A percentile compares a stretch with the other conserved stretches of the same genome.
These are phyloP conservation scores for Argentina anserina DNA, from an alignment of 306 rosid genomes.

Conservation along the genomic window DNA sequence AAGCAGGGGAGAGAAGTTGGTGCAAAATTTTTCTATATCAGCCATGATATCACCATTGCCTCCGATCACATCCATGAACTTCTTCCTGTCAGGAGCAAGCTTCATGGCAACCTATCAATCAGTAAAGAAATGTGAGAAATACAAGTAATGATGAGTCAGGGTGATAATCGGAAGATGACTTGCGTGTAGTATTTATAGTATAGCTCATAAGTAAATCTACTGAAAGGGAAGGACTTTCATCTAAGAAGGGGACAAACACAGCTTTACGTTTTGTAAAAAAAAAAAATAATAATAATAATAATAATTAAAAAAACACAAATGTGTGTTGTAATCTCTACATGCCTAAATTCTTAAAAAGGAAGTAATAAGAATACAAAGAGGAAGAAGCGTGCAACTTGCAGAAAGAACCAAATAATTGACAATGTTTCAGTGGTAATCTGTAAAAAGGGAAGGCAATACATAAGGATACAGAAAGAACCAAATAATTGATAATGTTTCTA, in stretches of 20 bases:
- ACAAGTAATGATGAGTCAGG: neutral
- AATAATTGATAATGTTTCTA: neutral
- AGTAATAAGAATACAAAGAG: neutral
- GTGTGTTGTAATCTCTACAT: too few species aligned
- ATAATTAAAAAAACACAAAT: too few species aligned
- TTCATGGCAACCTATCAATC: constrained; percentile 81
- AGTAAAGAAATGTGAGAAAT: too few species aligned
- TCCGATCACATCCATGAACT: constrained; percentile 87
- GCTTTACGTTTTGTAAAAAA: neutral
- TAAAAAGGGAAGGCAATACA: neutral
- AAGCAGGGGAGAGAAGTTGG: constrained; percentile 63
- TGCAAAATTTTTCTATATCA: constrained; percentile 73
- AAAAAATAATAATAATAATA: too few species aligned
- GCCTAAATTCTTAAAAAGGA: neutral
- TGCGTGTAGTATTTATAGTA: neutral
- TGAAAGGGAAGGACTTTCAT: neutral
- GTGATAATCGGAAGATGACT: neutral
- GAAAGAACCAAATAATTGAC: too few species aligned
- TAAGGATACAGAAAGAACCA: neutral
- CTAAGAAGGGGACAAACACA: neutral
- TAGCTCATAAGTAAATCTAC: neutral
- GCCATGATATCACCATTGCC: constrained; percentile 60
- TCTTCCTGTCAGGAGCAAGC: constrained; percentile 96
- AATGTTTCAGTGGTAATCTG: too few species aligned
- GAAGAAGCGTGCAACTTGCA: neutral